These are phyloP conservation scores for Dactylonectria estremocensis DNA, from an alignment of 2,329 filamentous ascomycete genomes.

Conservation along the genomic window DNA sequence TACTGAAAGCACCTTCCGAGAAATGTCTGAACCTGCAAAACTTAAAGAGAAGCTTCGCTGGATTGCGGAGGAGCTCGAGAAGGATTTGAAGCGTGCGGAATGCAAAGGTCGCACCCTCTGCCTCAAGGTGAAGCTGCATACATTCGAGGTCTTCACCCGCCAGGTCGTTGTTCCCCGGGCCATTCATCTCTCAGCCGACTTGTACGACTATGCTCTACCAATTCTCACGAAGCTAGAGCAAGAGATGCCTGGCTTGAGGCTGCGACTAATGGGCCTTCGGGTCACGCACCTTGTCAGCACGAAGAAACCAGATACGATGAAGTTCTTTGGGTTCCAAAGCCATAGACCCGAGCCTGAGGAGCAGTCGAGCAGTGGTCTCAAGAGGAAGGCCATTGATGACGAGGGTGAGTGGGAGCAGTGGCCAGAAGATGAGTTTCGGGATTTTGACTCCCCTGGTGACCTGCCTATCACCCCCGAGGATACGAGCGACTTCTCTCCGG, in stretches of 20 bases:
- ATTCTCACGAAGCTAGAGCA: constrained; percentile 89
- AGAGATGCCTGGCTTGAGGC: constrained; percentile 83
- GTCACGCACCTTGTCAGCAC: constrained; percentile 91
- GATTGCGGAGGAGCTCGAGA: constrained; percentile 88
- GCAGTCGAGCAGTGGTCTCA: constrained; percentile 40
- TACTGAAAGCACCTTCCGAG: constrained; percentile 91
- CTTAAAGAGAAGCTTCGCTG: constrained; percentile 84
- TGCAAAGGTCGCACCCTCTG: constrained; percentile 93
- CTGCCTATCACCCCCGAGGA: constrained; percentile 28
- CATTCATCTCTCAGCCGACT: constrained; percentile 81
- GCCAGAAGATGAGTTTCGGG: constrained; percentile 74
- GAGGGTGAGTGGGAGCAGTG: constrained; percentile 74
- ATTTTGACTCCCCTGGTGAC: constrained; percentile 32
- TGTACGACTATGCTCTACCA: constrained; percentile 85
- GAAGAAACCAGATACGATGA: constrained; percentile 82
- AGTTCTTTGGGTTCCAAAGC: constrained; percentile 81
- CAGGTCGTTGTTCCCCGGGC: constrained; percentile 84
- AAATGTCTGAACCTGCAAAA: constrained; percentile 78
- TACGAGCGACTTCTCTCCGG: constrained; percentile 21
- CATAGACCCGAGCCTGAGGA: constrained; percentile 43
- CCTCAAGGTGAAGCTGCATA: constrained; percentile 94
- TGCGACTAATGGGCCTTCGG: constrained; percentile 90
- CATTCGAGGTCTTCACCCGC: constrained; percentile 90
- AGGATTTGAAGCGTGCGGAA: constrained; percentile 83
- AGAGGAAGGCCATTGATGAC: constrained; percentile 55